Evolutionary conservation across 228 moss, liverwort and hornwort species (phyloP), one percentile per base, ranked within the genome.

Genomic region (Sphagnum fallax): DNA sequence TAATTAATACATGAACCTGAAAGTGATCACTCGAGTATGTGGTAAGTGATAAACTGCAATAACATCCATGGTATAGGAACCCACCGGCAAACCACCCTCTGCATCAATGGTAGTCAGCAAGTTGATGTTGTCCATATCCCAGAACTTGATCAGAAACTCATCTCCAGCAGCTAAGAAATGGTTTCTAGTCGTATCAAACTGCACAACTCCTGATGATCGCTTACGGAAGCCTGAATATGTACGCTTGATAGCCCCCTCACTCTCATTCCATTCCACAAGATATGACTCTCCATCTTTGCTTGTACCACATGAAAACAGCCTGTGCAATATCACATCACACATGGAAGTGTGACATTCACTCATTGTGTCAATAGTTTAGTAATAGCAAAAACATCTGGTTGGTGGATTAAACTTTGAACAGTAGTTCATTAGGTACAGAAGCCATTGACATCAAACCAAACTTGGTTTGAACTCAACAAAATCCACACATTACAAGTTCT

Each of bases 221-320:
- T 97, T 97, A 12, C 97, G 91, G 74, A 97, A 97, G 57, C 97
- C 97, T 71, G 87, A 82, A 66, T 97, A 97, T 8, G 97, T 97
- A 6, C 97, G 97, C 73, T 97, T 97, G 66, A 97, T 97, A 59
- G 97, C 97, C 69, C 97, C 97, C 78, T 97, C 97, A 65, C 97
- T 97, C 78, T 97, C 97, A 72, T 97, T 97, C 97, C 97, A 97
- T 72, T 97, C 97, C 53, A 97, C 97, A 62, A 97, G 73, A 64
- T 87, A 91, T 7, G 97, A 97, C 71, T 97, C 97, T 53, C 97
- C 97, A 13, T 97, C 97, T 75, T 97, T 97, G 66, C 97, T 97
- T 66, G 97, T 97, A 71, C 97, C 97, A 70, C 97, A 97, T 6
- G 97, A 97, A 71, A 97, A 97, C 77, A 97, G 83, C 70, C 97